Base-by-base conservation (phyloP, 2,329 filamentous ascomycete genomes). In the Colletotrichum camelliae region DNA sequence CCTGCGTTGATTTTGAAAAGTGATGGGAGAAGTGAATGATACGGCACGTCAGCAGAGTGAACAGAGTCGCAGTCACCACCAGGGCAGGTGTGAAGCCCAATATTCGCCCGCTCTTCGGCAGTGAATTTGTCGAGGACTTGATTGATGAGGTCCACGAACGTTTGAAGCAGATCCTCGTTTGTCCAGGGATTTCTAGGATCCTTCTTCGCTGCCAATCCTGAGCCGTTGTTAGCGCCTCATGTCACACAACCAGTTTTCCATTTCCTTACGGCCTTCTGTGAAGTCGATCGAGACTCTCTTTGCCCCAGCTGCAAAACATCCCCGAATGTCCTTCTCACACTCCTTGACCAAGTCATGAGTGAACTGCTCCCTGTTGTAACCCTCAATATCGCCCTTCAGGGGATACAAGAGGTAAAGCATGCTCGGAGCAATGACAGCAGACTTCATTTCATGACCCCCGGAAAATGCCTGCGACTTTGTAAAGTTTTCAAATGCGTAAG, bases 211-310 rank as follows among this genome's bases (percentile, higher is more conserved):
- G 55, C 29, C 55, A 60, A 31, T 29, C 55, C 55, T 60, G 16
- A 15, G 24, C 1, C 55, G 1, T 3, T 10, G 1, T 60, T 29
- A 29, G 55, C 55, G 16, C 55, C 18, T 10, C 3, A 31, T n/a
- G 2, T 5, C 7, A 10, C 4, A 8, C 5, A 29, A 60, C 1
- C 0, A 16, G 7, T 18, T 31, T 1, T 10, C 21, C 2, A 29
- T 29, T 15, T 2, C 21, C 58, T n/a, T 16, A 62, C 58, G 58
- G 24, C 58, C 58, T 13, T 35, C 58, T 8, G 58, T 62, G n/a
- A 62, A 62, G 31, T 62, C 58, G 33, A 62, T 35, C 9, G 58
- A 62, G 2, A 62, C 58, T 15, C 31, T 62, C 18, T 62, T 35
- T 3, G 58, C 12, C 3, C 58, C 58, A 33, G 31, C 29, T 13